Conservation (phyloP, 106 monocot genomes). For the Acorus calamus region DNA sequence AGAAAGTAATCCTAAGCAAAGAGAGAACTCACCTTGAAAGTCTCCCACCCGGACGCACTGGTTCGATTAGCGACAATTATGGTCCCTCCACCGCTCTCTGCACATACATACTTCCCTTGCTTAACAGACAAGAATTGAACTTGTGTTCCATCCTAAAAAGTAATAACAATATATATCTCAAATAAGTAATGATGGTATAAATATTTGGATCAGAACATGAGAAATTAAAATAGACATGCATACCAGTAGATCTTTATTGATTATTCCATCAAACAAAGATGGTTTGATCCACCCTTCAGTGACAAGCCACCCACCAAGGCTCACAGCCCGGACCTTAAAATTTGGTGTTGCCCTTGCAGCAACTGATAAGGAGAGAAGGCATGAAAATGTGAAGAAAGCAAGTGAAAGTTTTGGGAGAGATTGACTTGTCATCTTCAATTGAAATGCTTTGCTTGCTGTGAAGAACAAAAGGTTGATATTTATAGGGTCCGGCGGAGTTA, state of each 20-base stretch:
- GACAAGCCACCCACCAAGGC: constrained; percentile 83
- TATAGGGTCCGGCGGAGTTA: no score
- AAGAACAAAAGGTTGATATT: no score
- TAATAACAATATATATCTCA: neutral
- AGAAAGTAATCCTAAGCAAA: neutral
- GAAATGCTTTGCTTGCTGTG: no score
- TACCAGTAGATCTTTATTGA: constrained; percentile 65
- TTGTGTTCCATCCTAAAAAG: constrained; percentile 34
- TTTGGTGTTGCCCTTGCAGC: no score
- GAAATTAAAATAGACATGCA: neutral
- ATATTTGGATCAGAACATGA: neutral
- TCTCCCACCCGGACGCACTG: constrained; percentile 29
- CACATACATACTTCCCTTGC: constrained; percentile 20
- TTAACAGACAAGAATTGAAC: constrained; percentile 24
- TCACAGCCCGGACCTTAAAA: constrained; percentile 23
- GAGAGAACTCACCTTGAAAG: constrained; percentile 13
- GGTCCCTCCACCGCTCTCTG: constrained; percentile 26
- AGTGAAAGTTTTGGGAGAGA: no score
- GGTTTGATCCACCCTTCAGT: constrained; percentile 82
- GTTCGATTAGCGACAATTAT: constrained; percentile 27
- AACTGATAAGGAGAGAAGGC: no score
- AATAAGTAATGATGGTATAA: neutral
- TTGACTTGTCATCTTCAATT: no score
- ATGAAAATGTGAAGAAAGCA: no score
- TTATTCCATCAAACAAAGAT: constrained; percentile 61